phyloP scores from a whole-genome alignment of 306 rosid species.

The Glycyrrhiza uralensis region DNA sequence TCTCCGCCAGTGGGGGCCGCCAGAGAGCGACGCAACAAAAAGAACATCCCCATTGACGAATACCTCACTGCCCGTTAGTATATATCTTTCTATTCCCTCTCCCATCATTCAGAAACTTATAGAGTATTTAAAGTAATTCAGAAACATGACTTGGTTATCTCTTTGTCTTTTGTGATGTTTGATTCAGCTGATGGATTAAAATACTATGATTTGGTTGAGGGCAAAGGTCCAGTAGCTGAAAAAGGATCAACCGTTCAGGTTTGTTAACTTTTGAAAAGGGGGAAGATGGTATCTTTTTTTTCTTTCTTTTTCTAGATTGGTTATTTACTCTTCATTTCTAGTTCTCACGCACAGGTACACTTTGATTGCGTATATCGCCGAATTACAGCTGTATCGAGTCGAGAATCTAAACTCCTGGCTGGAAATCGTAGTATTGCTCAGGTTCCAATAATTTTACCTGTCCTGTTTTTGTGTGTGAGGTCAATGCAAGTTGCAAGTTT shows the following conservation, averaged over 20 bases:
- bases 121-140: not conserved
- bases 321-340: conserved; percentile 6
- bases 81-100: not conserved
- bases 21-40: conserved; percentile 72
- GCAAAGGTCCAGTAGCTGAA: conserved; percentile 71
- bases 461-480: not conserved
- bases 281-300: not conserved
- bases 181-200: conserved; percentile 75
- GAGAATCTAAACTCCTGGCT: conserved; percentile 91
- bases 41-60: conserved; percentile 62
- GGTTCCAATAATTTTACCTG: conserved; percentile 37
- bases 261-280: not conserved
- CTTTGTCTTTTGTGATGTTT: conserved; percentile 3
- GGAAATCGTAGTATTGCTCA: conserved; percentile 88
- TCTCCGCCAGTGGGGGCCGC: conserved; percentile 46
- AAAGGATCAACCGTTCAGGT: conserved; percentile 84
- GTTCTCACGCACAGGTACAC: conserved; percentile 57
- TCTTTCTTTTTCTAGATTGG: not conserved
- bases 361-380: conserved; percentile 87
- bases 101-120: no score
- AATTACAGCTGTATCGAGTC: conserved; percentile 76
- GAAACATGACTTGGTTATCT: not conserved
- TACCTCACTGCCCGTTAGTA: conserved; percentile 61
- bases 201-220: conserved; percentile 82
- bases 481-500: not conserved